A percentile compares a stretch with the other conserved stretches of the same genome.
phyloP scores from a whole-genome alignment of 73 alveolate species.

The Tetrahymena borealis region DNA sequence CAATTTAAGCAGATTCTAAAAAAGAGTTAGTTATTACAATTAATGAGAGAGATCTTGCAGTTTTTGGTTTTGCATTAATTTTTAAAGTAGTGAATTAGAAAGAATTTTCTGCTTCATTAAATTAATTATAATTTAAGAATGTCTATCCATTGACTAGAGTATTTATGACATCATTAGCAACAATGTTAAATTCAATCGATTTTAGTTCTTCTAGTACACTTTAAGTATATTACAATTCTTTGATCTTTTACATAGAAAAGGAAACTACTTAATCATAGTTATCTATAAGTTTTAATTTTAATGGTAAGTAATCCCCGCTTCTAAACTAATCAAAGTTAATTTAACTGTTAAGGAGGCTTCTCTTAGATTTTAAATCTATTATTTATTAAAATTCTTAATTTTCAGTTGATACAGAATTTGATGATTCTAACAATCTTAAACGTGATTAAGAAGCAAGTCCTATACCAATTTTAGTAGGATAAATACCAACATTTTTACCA shows the following conservation, averaged over 20 bases:
- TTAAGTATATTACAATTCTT: background rate
- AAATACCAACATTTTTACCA: background rate
- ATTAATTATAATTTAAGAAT: background rate
- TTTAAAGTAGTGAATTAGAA: background rate
- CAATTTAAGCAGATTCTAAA: background rate
- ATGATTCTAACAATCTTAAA: background rate
- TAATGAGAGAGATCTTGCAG: background rate
- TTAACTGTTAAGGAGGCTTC: too few relatives aligned
- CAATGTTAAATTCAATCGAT: background rate
- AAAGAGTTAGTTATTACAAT: background rate
- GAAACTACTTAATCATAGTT: background rate
- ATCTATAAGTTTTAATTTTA: background rate
- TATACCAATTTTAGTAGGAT: background rate
- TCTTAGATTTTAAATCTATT: too few relatives aligned
- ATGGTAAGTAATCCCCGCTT: background rate
- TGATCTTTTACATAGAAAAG: background rate
- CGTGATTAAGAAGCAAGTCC: background rate
- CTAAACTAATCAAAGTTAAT: background rate
- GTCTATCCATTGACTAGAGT: background rate
- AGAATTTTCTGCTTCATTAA: background rate
- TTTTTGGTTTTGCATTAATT: background rate
- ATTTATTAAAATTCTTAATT: too few relatives aligned
- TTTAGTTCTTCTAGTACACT: background rate
- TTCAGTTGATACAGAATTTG: background rate
- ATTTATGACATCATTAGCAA: background rate